Evolutionary conservation across 1,284 basidiomycete species (phyloP), one percentile per base, ranked within the genome.

Genomic region (Cryptococcus sp.): DNA sequence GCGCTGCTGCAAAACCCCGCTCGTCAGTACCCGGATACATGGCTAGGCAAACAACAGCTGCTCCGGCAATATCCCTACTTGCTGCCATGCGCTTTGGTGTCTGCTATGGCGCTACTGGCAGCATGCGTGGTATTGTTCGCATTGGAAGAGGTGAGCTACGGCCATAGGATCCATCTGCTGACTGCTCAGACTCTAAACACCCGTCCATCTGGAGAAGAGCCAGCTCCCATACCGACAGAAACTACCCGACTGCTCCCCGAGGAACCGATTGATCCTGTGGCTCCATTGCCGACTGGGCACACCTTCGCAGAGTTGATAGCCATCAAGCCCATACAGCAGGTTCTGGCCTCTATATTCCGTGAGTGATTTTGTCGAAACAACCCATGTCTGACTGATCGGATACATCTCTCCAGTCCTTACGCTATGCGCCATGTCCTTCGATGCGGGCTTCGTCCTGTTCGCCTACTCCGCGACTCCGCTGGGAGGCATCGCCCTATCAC

Each of bases 401-500:
- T 10, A 27, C 48, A 27, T 56, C 23, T 19, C 20, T 17, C 46
- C 52, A 62, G 61, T 69, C 27, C 56, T 73, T 49, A 62, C 60
- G 19, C 59, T 73, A 54, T 58, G 64, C 42, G 56, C 70, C 22
- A 62, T 65, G 46, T 62, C 65, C 4, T 73, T 70, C 54, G 70
- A 73, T 55, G 65, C 68, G 16, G 59, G 62, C 5, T 69, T 73
- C 50, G 62, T 67, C 16, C 60, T 73, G 11, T 70, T 70, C 51
- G 59, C 65, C 53, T 73, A 69, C 53, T 67, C 70, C 0, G 54
- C 65, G n/a, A 46, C 61, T 40, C 16, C 23, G 7, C 44, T 64
- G 1, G 66, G 67, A 54, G 71, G 71, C 5, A 60, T 73, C 40
- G 65, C 51, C 2, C 49, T 68, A 17, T 54, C 59, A 2, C 64